Base-by-base conservation (phyloP, 192 early-diverging fungal species). In the Linnemannia zychae region DNA sequence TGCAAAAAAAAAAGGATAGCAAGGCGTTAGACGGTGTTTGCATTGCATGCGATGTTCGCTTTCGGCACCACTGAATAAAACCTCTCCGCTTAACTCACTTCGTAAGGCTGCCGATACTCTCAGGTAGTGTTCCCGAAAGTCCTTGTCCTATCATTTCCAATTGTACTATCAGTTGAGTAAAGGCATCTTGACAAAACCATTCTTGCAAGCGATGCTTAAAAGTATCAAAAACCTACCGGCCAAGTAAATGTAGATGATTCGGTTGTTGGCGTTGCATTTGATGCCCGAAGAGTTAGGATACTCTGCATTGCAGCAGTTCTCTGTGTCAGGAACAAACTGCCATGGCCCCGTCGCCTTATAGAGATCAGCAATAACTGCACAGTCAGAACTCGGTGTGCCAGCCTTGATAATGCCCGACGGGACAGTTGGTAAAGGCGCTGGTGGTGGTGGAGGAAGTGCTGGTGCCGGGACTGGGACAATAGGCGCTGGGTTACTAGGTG, bases 291-390 rank as follows among this genome's bases (percentile, higher is more conserved):
- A 84, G 24, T 79, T 79, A 12, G 73, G 76, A 17, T 84, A 84
- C 17, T 84, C 82, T 37, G 82, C 73, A 53, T 84, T 84, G 44
- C 82, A 84, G 36, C 82, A 84, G 69, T 78, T 84, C 48, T 22
- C 47, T 4, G 82, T 84, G 37, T 84, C 82, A 7, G 82, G 82
- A 3, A 84, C 82, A 75, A 84, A 84, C 34, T 67, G 72, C 82
- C 82, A 84, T 9, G 82, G 82, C 17, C 77, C 82, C 22, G 82
- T 84, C 3, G 82, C 82, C 73, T 60, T 73, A 67, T 84, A 84
- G 9, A 84, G 50, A 37, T 84, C 76, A 7, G 50, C 73, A 44
- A 84, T 78, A 15, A 79, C 47, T 0, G 68, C 68, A 20, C 82
- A 84, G 34, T 84, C 82, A 1, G 77, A 49, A 53, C 77, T 84